Percentiles rank a stretch among this genome's conserved stretches.
These are phyloP conservation scores for Heimioporus sp. DNA, from an alignment of 768 basidiomycete genomes.

Conservation along the genomic window DNA sequence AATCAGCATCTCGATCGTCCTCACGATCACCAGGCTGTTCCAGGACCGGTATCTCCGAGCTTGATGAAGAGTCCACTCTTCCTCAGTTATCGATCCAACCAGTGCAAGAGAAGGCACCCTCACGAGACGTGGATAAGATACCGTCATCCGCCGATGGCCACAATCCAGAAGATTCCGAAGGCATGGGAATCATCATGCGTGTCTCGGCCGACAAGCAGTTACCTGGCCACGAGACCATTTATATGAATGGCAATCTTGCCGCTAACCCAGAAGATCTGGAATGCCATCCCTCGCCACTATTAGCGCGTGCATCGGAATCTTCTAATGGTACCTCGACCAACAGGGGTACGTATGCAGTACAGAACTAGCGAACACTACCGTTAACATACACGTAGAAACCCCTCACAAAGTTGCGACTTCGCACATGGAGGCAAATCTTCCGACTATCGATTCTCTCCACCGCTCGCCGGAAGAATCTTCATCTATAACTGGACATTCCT, in stretches of 20 bases:
- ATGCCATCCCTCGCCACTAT: slow-evolving; percentile 10
- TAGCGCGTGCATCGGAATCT: slow-evolving; percentile 7
- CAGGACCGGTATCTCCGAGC: slow-evolving; percentile 29
- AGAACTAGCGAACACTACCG: not conserved
- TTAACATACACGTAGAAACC: slow-evolving; percentile 17
- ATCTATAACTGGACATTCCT: slow-evolving; percentile 3
- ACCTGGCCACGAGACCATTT: slow-evolving; percentile 22
- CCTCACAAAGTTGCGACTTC: slow-evolving; percentile 6
- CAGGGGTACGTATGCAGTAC: slow-evolving; percentile 15
- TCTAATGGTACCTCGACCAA: slow-evolving; percentile 3
- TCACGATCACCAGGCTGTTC: slow-evolving; percentile 50
- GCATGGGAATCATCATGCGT: slow-evolving; percentile 16
- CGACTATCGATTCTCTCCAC: slow-evolving; percentile 2
- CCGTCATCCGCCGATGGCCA: slow-evolving; percentile 8
- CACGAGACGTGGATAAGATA: slow-evolving; percentile 8
- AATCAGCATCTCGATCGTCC: slow-evolving; percentile 42
- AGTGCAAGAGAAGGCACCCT: slow-evolving; percentile 38
- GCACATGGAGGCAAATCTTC: slow-evolving; percentile 12
- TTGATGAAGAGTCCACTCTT: slow-evolving; percentile 17
- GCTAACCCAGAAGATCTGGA: slow-evolving; percentile 11
- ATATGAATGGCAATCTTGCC: slow-evolving; percentile 19
- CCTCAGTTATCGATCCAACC: slow-evolving; percentile 17
- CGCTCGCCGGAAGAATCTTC: slow-evolving; percentile 5
- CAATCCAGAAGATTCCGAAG: slow-evolving; percentile 17
- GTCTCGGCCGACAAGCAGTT: slow-evolving; percentile 13